These are phyloP conservation scores for Exsudoporus floridanus DNA, from an alignment of 1,284 basidiomycete genomes.

Conservation along the genomic window DNA sequence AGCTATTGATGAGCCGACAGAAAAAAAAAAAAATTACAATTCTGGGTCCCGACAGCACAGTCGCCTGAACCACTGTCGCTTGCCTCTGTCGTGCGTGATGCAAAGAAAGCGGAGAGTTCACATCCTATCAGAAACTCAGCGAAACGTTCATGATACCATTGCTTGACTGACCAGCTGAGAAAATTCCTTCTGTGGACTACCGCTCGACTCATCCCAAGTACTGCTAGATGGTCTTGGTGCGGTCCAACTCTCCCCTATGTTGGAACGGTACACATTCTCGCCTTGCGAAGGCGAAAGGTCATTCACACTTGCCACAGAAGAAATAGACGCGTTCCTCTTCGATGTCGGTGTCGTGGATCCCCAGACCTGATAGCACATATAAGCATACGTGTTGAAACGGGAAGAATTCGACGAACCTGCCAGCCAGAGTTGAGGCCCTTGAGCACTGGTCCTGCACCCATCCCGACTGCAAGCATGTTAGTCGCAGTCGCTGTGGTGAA, in stretches of 20 bases:
- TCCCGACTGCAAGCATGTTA: conserved; percentile 55
- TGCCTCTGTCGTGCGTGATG: conserved; percentile 54
- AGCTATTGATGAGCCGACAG: too few species aligned
- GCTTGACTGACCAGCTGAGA: conserved; percentile 43
- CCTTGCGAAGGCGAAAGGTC: conserved; percentile 49
- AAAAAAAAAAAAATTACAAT: too few species aligned
- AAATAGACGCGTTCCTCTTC: conserved; percentile 61
- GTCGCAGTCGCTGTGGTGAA: conserved; percentile 41
- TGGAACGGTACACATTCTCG: conserved; percentile 50
- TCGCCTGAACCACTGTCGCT: conserved; percentile 41
- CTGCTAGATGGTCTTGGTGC: conserved; percentile 51
- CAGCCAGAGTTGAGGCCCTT: conserved; percentile 63
- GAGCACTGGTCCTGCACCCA: conserved; percentile 47
- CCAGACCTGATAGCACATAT: conserved; percentile 53
- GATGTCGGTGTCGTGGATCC: conserved; percentile 47
- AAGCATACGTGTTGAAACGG: conserved; percentile 5
- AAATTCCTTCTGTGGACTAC: conserved; percentile 50
- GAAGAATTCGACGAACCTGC: conserved; percentile 52
- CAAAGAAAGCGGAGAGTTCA: conserved; percentile 39
- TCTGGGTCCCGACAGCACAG: conserved; percentile 42
- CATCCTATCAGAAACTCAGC: conserved; percentile 33
- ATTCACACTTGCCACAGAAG: conserved; percentile 53
- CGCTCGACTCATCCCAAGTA: conserved; percentile 60
- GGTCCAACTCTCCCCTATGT: conserved; percentile 54
- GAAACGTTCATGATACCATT: conserved; percentile 5